Percentiles rank a stretch among this genome's conserved stretches.
Evolutionary conservation across 2,329 filamentous ascomycete species (phyloP).

Genomic region (Hypoxylon sp.): DNA sequence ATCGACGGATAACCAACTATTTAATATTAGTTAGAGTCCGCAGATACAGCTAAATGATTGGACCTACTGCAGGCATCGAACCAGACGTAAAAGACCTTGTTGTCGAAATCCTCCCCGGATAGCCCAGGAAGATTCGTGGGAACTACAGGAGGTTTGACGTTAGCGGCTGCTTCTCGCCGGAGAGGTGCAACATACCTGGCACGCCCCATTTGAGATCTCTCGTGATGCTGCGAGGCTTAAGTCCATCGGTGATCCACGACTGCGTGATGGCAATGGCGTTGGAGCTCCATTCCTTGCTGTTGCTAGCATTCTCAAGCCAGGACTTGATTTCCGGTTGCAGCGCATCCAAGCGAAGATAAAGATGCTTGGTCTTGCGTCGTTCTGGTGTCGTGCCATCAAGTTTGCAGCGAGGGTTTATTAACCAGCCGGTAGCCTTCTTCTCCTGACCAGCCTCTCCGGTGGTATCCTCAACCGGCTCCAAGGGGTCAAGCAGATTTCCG

Average conservation of each 20-base stretch:
- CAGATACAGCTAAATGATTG: conserved; percentile 64
- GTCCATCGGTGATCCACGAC: conserved; percentile 82
- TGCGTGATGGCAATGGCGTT: conserved; percentile 81
- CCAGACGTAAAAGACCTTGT: conserved; percentile 85
- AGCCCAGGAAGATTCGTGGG: conserved; percentile 58
- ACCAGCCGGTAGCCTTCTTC: conserved; percentile 53
- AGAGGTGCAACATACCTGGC: conserved; percentile 44
- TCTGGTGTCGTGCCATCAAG: conserved; percentile 85
- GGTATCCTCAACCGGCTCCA: conserved; percentile 60
- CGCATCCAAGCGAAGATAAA: conserved; percentile 87
- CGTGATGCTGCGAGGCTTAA: conserved; percentile 88
- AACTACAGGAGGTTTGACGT: conserved; percentile 44
- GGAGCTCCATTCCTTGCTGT: conserved; percentile 77
- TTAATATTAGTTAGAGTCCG: conserved; percentile 53
- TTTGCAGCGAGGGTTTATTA: conserved; percentile 90
- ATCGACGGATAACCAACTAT: conserved; percentile 88
- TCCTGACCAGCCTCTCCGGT: conserved; percentile 45
- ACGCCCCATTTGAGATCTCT: conserved; percentile 91
- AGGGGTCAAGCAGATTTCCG: conserved; percentile 73
- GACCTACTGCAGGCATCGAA: conserved; percentile 94
- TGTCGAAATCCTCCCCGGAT: conserved; percentile 61
- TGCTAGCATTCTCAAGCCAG: conserved; percentile 78
- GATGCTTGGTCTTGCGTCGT: conserved; percentile 83
- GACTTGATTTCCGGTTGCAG: conserved; percentile 78
- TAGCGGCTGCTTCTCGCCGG: not conserved